Base-by-base conservation (phyloP, 208 protist species). In the Crithidia sp. region DNA sequence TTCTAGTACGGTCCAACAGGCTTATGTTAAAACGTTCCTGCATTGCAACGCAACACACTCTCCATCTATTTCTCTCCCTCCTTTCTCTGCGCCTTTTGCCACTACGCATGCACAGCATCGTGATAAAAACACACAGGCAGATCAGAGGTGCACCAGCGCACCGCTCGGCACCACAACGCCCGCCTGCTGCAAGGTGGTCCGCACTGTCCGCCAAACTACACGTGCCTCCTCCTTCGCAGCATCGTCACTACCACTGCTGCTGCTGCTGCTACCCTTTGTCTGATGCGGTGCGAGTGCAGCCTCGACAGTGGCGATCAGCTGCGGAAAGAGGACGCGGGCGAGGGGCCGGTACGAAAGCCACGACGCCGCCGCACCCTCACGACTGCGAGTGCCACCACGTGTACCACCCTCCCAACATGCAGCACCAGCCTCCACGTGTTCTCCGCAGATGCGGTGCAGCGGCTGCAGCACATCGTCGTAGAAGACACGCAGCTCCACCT, bases 271-370 rank as follows among this genome's bases (percentile, higher is more conserved):
- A 7, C 3, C 55, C 6, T 59, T 8, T 7, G 45, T 49, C 45
- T 49, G 45, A 13, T 36, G 61, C 3, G 17, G n/a, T 44, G 43
- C 17, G 19, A 66, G 45, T 3, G 45, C 61, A 5, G 41, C 28
- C 44, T 66, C 61, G 6, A 66, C 45, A 17, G 7, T 10, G 8
- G 13, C 5, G 9, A 74, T 36, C 17, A 73, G 37, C 7, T 43
- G 41, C 36, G 74, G 74, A 50, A 79, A 54, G 12, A 79, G 67
- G 4, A 73, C 67, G 16, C 41, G 61, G 12, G 65, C 39, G 36
- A 70, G 37, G 5, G 74, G 74, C 14, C 7, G 13, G 61, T 79
- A 79, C 19, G 53, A 47, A 7, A 79, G 67, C 74, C 74, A 79
- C 2, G 67, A 43, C n/a, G 67, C 74, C 6, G 61, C 17, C 7